Conservation (phyloP, 768 basidiomycete genomes). For the Termitomyces heimii region DNA sequence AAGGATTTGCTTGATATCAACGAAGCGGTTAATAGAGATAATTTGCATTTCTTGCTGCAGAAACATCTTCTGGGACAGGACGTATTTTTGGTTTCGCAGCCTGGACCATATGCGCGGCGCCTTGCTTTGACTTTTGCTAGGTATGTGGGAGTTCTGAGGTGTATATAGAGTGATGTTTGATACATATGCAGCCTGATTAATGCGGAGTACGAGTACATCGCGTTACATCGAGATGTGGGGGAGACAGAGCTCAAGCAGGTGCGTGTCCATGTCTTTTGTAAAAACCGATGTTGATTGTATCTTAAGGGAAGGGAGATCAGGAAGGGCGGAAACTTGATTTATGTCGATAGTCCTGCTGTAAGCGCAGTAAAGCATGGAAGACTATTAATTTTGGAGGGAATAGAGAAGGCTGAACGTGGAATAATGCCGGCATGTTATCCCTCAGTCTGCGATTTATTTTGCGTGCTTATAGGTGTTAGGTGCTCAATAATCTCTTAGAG, state of each 20-base stretch:
- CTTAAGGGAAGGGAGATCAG: slow-evolving; percentile 54
- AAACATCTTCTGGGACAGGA: slow-evolving; percentile 66
- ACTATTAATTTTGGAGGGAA: slow-evolving; percentile 60
- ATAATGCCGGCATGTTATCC: slow-evolving; percentile 55
- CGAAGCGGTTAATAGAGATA: slow-evolving; percentile 48
- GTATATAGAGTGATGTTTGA: not conserved
- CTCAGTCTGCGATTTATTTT: not conserved
- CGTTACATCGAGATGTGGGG: slow-evolving; percentile 63
- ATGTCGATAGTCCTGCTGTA: slow-evolving; percentile 63
- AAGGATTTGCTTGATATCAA: slow-evolving; percentile 42
- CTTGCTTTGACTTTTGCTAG: slow-evolving; percentile 61
- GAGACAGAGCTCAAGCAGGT: slow-evolving; percentile 69
- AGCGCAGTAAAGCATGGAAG: slow-evolving; percentile 62
- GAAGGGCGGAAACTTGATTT: slow-evolving; percentile 54
- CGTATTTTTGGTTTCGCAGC: slow-evolving; percentile 59
- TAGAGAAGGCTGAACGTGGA: slow-evolving; percentile 68
- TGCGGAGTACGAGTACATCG: slow-evolving; percentile 63
- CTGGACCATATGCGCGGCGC: slow-evolving; percentile 60
- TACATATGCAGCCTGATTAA: slow-evolving; percentile 45
- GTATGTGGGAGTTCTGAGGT: slow-evolving; percentile 18
- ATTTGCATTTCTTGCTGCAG: slow-evolving; percentile 61
- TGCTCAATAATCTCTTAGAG: slow-evolving; percentile 64
- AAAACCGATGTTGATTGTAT: not conserved
- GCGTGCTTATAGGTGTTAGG: slow-evolving; percentile 18
- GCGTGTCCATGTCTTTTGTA: not conserved